phyloP scores from a whole-genome alignment of 352 stramenopile genomes.

The Phytophthora niederhauseri region DNA sequence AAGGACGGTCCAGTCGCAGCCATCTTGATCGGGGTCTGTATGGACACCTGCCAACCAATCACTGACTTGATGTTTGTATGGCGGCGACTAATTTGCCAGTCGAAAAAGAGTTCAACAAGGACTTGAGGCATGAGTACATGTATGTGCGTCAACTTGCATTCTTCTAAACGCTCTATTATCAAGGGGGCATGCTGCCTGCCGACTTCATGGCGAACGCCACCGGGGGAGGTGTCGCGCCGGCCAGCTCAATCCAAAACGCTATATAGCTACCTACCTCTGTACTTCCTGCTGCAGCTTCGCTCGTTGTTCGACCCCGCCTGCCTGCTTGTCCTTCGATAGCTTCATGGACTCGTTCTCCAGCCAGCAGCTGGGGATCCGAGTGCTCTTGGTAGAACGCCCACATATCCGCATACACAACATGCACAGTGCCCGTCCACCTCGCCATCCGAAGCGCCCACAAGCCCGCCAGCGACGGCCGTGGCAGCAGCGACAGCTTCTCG shows the following conservation, averaged over 20 bases:
- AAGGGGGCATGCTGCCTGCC: slow-evolving; percentile 25
- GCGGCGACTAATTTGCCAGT: slow-evolving; percentile 16
- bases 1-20: slow-evolving; percentile 55
- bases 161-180: slow-evolving; percentile 45
- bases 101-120: not conserved
- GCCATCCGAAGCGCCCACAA: slow-evolving; percentile 6
- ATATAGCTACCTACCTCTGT: slow-evolving; percentile 22
- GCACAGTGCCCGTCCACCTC: slow-evolving; percentile 14
- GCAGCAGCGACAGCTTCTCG: slow-evolving; percentile 21
- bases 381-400: slow-evolving; percentile 20
- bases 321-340: slow-evolving; percentile 8
- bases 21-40: slow-evolving; percentile 19
- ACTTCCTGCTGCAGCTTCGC: slow-evolving; percentile 34
- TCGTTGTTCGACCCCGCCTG: slow-evolving; percentile 8
- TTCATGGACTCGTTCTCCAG: slow-evolving; percentile 11
- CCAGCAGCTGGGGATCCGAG: not conserved
- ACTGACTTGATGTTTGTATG: slow-evolving; percentile 28
- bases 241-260: slow-evolving; percentile 26
- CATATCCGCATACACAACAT: slow-evolving; percentile 22
- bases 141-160: slow-evolving; percentile 37
- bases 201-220: slow-evolving; percentile 4
- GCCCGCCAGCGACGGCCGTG: slow-evolving; percentile 12
- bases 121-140: slow-evolving; percentile 18
- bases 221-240: not conserved
- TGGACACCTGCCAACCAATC: slow-evolving; percentile 15